These are phyloP conservation scores for Barbarea vulgaris DNA, from an alignment of 345 rosid species.

Conservation along the genomic window DNA sequence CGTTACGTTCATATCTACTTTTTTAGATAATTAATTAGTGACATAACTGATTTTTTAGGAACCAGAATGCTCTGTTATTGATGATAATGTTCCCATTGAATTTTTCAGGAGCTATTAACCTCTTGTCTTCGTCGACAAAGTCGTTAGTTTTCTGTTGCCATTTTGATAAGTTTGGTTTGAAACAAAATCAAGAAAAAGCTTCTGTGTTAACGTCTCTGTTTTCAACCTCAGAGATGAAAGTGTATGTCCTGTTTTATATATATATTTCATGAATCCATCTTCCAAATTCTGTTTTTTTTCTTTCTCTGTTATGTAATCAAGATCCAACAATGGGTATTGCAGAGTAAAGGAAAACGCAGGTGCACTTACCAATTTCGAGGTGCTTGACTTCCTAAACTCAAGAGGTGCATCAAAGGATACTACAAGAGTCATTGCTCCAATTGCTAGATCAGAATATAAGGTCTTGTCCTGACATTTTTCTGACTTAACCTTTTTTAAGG, in stretches of 20 bases:
- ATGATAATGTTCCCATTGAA: neutral
- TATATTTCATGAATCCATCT: neutral
- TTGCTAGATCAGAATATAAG: constrained; percentile 72
- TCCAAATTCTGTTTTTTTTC: neutral
- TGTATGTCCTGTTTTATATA: constrained; percentile 15
- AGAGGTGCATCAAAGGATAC: constrained; percentile 76
- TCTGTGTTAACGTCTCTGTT: neutral
- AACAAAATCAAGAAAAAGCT: neutral
- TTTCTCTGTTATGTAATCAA: constrained; percentile 1
- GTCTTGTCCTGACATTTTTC: constrained; percentile 29
- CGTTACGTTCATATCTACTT: neutral
- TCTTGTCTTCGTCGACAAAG: neutral
- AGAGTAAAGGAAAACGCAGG: constrained; percentile 78
- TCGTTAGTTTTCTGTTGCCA: neutral
- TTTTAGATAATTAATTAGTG: neutral
- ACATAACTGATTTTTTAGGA: neutral
- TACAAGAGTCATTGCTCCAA: constrained; percentile 63
- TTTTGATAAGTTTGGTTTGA: no score
- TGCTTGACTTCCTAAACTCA: constrained; percentile 61
- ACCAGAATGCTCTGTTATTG: neutral
- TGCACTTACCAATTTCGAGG: constrained; percentile 74
- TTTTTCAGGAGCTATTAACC: constrained; percentile 3
- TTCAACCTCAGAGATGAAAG: constrained; percentile 25
- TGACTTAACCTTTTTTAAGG: neutral
- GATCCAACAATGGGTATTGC: constrained; percentile 23